phyloP scores from a whole-genome alignment of 306 rosid species.

The Arachis stenosperma region DNA sequence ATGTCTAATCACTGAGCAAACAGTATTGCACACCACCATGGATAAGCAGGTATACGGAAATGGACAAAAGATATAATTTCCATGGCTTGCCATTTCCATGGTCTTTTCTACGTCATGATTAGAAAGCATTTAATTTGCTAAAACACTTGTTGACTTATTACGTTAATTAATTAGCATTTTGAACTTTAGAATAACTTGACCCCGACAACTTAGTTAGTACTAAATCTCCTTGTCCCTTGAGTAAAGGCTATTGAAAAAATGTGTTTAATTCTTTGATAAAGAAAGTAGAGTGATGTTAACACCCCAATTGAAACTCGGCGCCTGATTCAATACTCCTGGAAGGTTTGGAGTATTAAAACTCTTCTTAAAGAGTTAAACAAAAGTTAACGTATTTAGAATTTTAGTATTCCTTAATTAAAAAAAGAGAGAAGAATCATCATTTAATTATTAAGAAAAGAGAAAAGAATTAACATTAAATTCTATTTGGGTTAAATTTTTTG shows the following conservation, averaged over 20 bases:
- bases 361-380: too few species aligned
- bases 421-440: too few species aligned
- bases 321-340: too few species aligned
- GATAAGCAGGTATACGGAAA: slow-evolving; percentile 24
- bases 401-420: too few species aligned
- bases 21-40: neutral
- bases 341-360: too few species aligned
- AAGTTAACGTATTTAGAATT: too few species aligned
- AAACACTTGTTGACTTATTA: slow-evolving; percentile 34
- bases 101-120: slow-evolving; percentile 40
- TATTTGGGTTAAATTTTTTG: too few species aligned
- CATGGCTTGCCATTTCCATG: slow-evolving; percentile 5
- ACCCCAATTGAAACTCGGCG: too few species aligned
- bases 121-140: neutral
- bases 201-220: slow-evolving; percentile 19
- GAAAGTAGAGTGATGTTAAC: neutral
- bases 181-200: slow-evolving; percentile 36
- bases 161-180: slow-evolving; percentile 10
- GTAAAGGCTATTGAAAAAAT: neutral
- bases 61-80: slow-evolving; percentile 35
- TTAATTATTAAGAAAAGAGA: too few species aligned
- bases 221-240: neutral
- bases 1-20: slow-evolving; percentile 37
- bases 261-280: neutral
- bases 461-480: too few species aligned